Conservation (phyloP, 306 rosid species). For the Glycine tomentella region DNA sequence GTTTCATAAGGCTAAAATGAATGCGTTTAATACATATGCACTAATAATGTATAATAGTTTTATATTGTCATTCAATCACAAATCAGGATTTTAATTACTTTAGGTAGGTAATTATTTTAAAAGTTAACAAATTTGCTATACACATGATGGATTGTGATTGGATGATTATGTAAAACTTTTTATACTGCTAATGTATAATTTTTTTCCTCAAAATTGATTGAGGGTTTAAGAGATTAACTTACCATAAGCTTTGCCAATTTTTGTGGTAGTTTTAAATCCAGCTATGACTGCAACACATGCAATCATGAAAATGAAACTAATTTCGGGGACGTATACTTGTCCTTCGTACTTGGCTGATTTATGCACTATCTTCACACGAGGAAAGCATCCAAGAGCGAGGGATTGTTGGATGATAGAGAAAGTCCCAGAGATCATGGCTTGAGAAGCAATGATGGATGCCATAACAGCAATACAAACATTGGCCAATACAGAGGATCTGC, state of each 20-base stretch:
- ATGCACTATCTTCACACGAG: slow-evolving; percentile 77
- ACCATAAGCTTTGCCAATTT: slow-evolving; percentile 89
- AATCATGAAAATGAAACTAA: slow-evolving; percentile 74
- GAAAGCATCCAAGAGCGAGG: slow-evolving; percentile 78
- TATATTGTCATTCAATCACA: no score
- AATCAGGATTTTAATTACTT: no score
- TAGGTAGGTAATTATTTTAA: no score
- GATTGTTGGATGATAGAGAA: slow-evolving; percentile 88
- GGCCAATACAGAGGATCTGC: slow-evolving; percentile 78
- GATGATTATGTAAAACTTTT: no score
- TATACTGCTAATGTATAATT: no score
- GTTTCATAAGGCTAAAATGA: no score
- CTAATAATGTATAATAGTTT: no score
- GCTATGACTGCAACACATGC: slow-evolving; percentile 71
- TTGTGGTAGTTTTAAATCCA: slow-evolving; percentile 58
- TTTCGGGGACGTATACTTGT: slow-evolving; percentile 81
- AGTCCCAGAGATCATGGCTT: slow-evolving; percentile 83
- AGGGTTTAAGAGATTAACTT: background rate
- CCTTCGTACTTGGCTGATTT: slow-evolving; percentile 75
- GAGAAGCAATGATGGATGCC: slow-evolving; percentile 84
- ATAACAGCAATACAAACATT: slow-evolving; percentile 65
- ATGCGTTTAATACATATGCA: no score
- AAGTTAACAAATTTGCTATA: no score
- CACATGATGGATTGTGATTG: no score
- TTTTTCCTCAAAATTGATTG: no score